A percentile compares a stretch with the other conserved stretches of the same genome.
phyloP scores from a whole-genome alignment of 2,329 filamentous ascomycete genomes.

The Ceratocystis albifundus region DNA sequence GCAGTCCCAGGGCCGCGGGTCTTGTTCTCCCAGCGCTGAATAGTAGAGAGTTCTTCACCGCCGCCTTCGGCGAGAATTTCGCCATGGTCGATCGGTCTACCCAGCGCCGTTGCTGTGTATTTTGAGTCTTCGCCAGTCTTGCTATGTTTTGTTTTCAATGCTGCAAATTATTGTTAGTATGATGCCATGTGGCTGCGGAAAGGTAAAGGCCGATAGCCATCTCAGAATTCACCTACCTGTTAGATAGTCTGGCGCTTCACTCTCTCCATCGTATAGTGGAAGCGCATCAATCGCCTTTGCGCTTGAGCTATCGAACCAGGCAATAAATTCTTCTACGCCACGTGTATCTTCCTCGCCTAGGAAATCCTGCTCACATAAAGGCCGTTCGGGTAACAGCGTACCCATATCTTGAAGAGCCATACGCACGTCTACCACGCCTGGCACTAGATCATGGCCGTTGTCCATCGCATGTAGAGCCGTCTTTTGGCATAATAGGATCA shows the following conservation, averaged over 20 bases:
- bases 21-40: constrained; percentile 52
- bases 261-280: constrained; percentile 57
- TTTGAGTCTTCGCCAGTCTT: constrained; percentile 79
- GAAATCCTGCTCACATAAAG: constrained; percentile 57
- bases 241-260: constrained; percentile 57
- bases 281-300: constrained; percentile 74
- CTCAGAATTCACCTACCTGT: constrained; percentile 38
- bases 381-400: constrained; percentile 56
- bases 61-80: constrained; percentile 64
- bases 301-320: constrained; percentile 62
- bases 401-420: constrained; percentile 76
- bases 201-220: neutral
- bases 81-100: constrained; percentile 57
- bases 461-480: constrained; percentile 60
- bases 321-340: constrained; percentile 65
- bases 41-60: constrained; percentile 49
- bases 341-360: constrained; percentile 61
- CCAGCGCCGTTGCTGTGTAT: constrained; percentile 74
- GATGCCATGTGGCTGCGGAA: neutral
- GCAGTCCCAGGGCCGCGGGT: constrained; percentile 28
- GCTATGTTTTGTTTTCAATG: constrained; percentile 83
- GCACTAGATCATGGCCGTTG: constrained; percentile 47
- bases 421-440: constrained; percentile 60
- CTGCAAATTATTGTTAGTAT: constrained; percentile 33
- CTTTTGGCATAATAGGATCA: constrained; percentile 60